Evolutionary conservation across 768 basidiomycete species (phyloP).

Genomic region (Termitomyces sp.): DNA sequence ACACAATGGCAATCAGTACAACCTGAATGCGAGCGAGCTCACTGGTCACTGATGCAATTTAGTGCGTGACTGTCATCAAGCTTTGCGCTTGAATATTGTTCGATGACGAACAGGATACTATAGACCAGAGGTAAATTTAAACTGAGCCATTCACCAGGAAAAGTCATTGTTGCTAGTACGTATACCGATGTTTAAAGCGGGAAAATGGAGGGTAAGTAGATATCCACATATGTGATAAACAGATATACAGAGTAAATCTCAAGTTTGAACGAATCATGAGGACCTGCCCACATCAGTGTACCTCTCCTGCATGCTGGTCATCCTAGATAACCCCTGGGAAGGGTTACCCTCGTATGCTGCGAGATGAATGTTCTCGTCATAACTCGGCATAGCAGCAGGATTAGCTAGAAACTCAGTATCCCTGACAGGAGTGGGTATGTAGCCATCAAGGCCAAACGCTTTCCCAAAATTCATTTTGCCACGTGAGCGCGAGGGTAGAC

Average conservation of each 20-base stretch:
- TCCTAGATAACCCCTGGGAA: neutral
- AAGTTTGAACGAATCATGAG: neutral
- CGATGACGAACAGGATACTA: too few relatives aligned
- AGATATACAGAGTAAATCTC: neutral
- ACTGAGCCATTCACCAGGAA: too few relatives aligned
- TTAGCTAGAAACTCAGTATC: constrained; percentile 1
- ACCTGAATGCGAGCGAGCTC: too few relatives aligned
- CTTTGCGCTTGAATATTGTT: too few relatives aligned
- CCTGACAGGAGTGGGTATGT: neutral
- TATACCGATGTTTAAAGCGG: too few relatives aligned
- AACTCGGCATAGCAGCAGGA: constrained; percentile 12
- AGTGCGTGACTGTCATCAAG: too few relatives aligned
- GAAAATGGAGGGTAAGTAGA: too few relatives aligned
- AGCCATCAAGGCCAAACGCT: constrained; percentile 31
- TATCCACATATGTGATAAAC: too few relatives aligned
- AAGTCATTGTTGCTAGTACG: too few relatives aligned
- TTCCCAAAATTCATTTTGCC: constrained; percentile 27
- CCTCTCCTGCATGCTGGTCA: neutral
- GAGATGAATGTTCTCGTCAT: constrained; percentile 16
- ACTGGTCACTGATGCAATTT: too few relatives aligned
- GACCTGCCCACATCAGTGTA: neutral
- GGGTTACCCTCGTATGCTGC: constrained; percentile 8
- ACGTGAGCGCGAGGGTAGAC: constrained; percentile 18
- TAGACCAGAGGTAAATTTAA: too few relatives aligned
- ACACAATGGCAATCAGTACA: too few relatives aligned